phyloP scores from a whole-genome alignment of 345 rosid species.

The Rhizophora apiculata region DNA sequence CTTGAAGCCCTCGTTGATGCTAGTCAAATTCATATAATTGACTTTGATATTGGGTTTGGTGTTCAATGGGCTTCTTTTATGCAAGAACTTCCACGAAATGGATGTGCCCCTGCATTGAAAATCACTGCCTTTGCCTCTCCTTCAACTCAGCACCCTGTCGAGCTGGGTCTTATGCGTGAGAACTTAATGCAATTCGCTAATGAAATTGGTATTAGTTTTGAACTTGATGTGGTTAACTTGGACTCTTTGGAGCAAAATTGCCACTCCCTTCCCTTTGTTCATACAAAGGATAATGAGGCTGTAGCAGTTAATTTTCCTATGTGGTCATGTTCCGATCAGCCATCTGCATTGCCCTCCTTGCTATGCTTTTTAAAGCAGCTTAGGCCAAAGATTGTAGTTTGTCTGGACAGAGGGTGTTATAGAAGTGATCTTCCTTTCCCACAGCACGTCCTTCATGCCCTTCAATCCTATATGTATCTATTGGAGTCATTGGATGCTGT shows the following conservation, averaged over 20 bases:
- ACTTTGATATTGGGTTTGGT: conserved; percentile 57
- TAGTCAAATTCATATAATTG: conserved; percentile 47
- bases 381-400: conserved; percentile 73
- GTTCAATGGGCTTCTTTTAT: conserved; percentile 68
- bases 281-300: conserved; percentile 39
- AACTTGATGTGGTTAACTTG: conserved; percentile 46
- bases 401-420: conserved; percentile 78
- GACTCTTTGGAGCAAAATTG: conserved; percentile 42
- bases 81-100: conserved; percentile 52
- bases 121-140: conserved; percentile 56
- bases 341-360: conserved; percentile 42
- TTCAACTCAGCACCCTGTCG: conserved; percentile 42
- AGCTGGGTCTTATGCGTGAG: conserved; percentile 47
- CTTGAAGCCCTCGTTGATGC: conserved; percentile 44
- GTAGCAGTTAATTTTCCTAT: conserved; percentile 51
- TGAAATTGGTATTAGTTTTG: conserved; percentile 45
- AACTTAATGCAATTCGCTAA: conserved; percentile 46
- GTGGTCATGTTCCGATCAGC: conserved; percentile 40
- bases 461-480: conserved; percentile 56
- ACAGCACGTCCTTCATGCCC: conserved; percentile 65
- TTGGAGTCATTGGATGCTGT: conserved; percentile 85
- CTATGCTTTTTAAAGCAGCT: conserved; percentile 73
- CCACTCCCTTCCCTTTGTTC: conserved; percentile 33
- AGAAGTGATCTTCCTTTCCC: conserved; percentile 73
- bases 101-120: conserved; percentile 42